A percentile compares a stretch with the other conserved stretches of the same genome.
These are phyloP conservation scores for Cocos nucifera DNA, from an alignment of 176 grass and related monocot genomes.

Conservation along the genomic window DNA sequence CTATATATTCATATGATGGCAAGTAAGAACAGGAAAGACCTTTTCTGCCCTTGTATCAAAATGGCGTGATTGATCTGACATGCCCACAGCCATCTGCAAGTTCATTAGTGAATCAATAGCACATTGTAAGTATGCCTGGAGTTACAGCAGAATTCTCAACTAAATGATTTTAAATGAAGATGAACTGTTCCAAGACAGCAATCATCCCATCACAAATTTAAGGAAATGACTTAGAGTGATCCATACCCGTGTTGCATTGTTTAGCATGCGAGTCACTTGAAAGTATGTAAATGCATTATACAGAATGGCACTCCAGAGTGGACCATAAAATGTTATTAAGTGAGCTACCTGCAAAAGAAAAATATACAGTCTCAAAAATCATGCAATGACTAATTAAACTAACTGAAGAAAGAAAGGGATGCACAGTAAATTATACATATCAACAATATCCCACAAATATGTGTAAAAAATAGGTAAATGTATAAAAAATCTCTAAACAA, in stretches of 20 bases:
- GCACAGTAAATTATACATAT: too few species aligned
- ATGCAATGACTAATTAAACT: too few species aligned
- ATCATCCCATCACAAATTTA: not conserved
- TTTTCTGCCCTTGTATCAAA: constrained; percentile 63
- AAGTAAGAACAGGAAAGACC: constrained; percentile 31
- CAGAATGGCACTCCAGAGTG: constrained; percentile 92
- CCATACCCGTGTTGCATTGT: constrained; percentile 76
- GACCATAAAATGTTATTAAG: constrained; percentile 88
- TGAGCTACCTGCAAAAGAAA: constrained; percentile 51
- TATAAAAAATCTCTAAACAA: too few species aligned
- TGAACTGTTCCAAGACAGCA: not conserved
- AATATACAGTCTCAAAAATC: too few species aligned
- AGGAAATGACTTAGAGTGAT: constrained; percentile 8
- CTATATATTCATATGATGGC: too few species aligned
- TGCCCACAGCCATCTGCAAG: constrained; percentile 86
- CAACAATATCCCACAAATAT: too few species aligned
- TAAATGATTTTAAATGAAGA: not conserved
- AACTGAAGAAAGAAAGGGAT: too few species aligned
- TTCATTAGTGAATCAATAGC: not conserved
- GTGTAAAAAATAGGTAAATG: too few species aligned
- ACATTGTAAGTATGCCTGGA: not conserved
- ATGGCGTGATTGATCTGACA: constrained; percentile 73
- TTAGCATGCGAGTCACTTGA: constrained; percentile 90
- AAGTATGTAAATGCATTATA: constrained; percentile 95
- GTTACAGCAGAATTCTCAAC: constrained; percentile 19